Evolutionary conservation across 2,329 filamentous ascomycete genomes (phyloP), one percentile per base, ranked within the genome.

Genomic region (Coniochaeta sp.): DNA sequence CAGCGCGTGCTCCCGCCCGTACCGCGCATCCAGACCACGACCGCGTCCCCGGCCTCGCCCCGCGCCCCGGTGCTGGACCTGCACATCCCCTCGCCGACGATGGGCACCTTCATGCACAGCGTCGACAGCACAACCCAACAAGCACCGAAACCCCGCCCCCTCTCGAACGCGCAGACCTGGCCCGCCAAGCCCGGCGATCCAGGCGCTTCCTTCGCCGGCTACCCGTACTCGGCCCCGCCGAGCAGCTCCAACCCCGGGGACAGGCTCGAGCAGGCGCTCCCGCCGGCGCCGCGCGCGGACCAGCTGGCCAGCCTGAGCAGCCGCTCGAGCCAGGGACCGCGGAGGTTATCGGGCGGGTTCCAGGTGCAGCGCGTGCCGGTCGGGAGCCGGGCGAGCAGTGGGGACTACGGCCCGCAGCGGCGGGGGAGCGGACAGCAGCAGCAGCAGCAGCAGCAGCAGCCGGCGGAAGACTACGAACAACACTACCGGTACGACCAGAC

Each of bases 81-180:
- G 34, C 67, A 73, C 10, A 72, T 71, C 30, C 64, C 68, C 10
- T 61, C 69, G n/a, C 59, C 67, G 30, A 62, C 66, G 58, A 58
- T 70, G 58, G 40, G 68, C 58, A 57, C 57, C 62, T 36, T 61
- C 61, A 55, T 67, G 40, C 62, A 58, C 22, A 66, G 59, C 36
- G 67, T 68, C 19, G 59, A 62, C 30, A 54, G 57, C 16, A 59
- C 59, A 42, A 14, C 47, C 3, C 42, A 47, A 30, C 22, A 22
- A 22, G 47, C 58, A 26, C 56, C 66, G 32, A 62, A 62, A 60
- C 58, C 55, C 10, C 57, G 66, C n/a, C 65, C 68, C 22, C 65
- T 75, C 42, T 67, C 68, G 6, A 75, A 71, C 61, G 69, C 75
- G 14, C 71, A 71, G 63, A 82, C 80, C 9, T 84, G 81, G 81